Base-by-base conservation (phyloP, 768 basidiomycete species). In the Tulasnella sp. region DNA sequence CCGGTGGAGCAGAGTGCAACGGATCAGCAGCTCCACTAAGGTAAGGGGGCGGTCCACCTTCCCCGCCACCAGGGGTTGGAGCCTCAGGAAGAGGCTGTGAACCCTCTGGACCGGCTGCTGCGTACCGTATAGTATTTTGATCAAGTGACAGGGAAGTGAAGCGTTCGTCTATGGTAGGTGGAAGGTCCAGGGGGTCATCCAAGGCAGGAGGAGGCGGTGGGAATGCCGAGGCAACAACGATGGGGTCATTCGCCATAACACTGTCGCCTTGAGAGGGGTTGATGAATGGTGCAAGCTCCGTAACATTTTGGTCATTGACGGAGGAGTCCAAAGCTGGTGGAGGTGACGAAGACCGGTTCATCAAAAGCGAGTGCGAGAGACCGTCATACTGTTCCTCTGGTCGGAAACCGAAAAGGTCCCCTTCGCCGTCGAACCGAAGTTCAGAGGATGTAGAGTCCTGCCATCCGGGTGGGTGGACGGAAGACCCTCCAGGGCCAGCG, bases 161-260 rank as follows among this genome's bases (percentile, higher is more conserved):
- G 5, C 80, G n/a, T 27, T 80, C 94, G 84, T 96, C 93, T 82
- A 96, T 96, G 8, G 93, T 93, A 18, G 94, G 94, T 6, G 94
- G 94, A 31, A 94, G 94, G 84, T 96, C 94, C 2, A 91, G 92
- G 31, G 94, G 94, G 84, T 96, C 94, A 82, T 96, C 94, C 87
- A 95, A 89, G 44, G 92, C 91, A 24, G 92, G 92, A 0, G 94
- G 93, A 6, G 94, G 94, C 0, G 94, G 94, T 0, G 93, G 94
- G 44, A 91, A 85, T 19, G 89, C 89, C 68, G 93, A 83, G 58
- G 88, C 89, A 68, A 94, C 84, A 2, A 88, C 89, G 81, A 91
- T 91, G 44, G 90, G 88, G 62, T 68, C 62, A 68, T 68, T 68
- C 27, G 62, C 24, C 62, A 68, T 68, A 14, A 68, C 62, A 18